These are phyloP conservation scores for Crithidia thermophila DNA, from an alignment of 208 protist species.

Conservation along the genomic window DNA sequence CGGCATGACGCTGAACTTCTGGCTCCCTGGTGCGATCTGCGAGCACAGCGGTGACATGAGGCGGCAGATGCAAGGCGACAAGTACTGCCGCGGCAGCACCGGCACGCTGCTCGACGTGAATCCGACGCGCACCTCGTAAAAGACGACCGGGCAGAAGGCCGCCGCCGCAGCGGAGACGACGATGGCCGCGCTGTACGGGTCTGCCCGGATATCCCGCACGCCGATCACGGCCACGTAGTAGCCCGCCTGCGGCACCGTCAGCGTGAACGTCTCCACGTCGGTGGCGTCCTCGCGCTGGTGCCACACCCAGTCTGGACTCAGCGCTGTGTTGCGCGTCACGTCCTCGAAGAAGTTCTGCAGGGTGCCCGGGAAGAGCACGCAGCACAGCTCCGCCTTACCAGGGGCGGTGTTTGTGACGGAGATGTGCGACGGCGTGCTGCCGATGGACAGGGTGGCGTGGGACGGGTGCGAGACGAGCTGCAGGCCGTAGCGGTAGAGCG, in stretches of 20 bases:
- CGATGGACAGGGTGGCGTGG: conserved; percentile 42
- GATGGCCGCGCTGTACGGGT: conserved; percentile 69
- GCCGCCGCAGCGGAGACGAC: conserved; percentile 21
- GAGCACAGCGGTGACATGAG: conserved; percentile 66
- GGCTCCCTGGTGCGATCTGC: conserved; percentile 46
- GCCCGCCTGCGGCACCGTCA: conserved; percentile 74
- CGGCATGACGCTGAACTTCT: conserved; percentile 76
- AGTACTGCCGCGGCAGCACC: conserved; percentile 73
- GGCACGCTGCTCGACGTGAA: conserved; percentile 61
- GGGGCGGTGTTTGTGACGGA: conserved; percentile 54
- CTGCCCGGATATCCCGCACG: conserved; percentile 58
- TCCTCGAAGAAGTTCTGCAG: conserved; percentile 63
- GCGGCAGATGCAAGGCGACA: conserved; percentile 68
- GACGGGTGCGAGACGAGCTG: conserved; percentile 55
- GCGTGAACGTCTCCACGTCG: conserved; percentile 71
- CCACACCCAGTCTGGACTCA: conserved; percentile 81
- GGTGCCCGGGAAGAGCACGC: conserved; percentile 66
- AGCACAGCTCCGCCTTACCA: conserved; percentile 73
- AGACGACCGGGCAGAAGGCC: conserved; percentile 63
- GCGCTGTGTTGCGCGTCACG: conserved; percentile 16
- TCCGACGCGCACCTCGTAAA: conserved; percentile 77
- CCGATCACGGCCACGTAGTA: conserved; percentile 80
- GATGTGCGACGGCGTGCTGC: conserved; percentile 74
- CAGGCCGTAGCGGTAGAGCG: conserved; percentile 64
- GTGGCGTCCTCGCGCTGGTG: conserved; percentile 74